Conservation (phyloP, 2,329 filamentous ascomycete genomes). For the Fusarium pseudograminearum region DNA sequence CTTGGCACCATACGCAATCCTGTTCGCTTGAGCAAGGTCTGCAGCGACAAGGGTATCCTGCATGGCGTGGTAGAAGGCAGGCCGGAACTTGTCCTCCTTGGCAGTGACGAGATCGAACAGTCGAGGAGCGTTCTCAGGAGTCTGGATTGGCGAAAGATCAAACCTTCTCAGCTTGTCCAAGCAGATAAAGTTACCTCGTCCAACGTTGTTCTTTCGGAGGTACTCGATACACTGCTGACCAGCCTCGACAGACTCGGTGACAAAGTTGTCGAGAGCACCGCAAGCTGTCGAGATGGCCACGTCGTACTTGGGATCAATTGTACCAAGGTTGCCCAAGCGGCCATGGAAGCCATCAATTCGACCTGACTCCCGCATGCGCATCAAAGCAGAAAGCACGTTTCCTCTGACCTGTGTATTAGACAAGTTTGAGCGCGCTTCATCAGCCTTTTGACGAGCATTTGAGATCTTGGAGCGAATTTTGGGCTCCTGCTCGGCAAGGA, state of each 20-base stretch:
- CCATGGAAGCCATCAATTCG: slow-evolving; percentile 98
- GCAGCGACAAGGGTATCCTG: slow-evolving; percentile 95
- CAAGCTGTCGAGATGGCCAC: slow-evolving; percentile 99
- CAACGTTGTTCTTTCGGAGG: slow-evolving; percentile 95
- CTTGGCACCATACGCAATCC: slow-evolving; percentile 93
- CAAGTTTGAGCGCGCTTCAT: slow-evolving; percentile 92
- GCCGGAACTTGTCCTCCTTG: slow-evolving; percentile 86
- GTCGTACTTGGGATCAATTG: slow-evolving; percentile 94
- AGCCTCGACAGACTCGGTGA: slow-evolving; percentile 94
- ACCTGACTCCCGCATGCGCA: slow-evolving; percentile 95
- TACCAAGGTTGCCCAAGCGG: slow-evolving; percentile 90
- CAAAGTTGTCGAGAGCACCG: slow-evolving; percentile 90
- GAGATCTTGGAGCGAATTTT: slow-evolving; percentile 87
- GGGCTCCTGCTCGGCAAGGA: slow-evolving; percentile 81
- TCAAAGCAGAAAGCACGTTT: slow-evolving; percentile 89
- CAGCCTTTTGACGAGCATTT: slow-evolving; percentile 90
- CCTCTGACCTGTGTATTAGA: slow-evolving; percentile 92
- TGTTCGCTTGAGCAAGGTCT: slow-evolving; percentile 94
- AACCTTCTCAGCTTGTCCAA: slow-evolving; percentile 86
- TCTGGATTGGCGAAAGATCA: slow-evolving; percentile 83
- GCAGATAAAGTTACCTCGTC: slow-evolving; percentile 96
- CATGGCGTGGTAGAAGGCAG: slow-evolving; percentile 95
- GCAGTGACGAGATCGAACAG: slow-evolving; percentile 93
- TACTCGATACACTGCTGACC: slow-evolving; percentile 99
- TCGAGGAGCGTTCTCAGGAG: slow-evolving; percentile 90